Evolutionary conservation across 108 stramenopile genomes (phyloP), one percentile per base, ranked within the genome.

Genomic region (Fragilaria radians): DNA sequence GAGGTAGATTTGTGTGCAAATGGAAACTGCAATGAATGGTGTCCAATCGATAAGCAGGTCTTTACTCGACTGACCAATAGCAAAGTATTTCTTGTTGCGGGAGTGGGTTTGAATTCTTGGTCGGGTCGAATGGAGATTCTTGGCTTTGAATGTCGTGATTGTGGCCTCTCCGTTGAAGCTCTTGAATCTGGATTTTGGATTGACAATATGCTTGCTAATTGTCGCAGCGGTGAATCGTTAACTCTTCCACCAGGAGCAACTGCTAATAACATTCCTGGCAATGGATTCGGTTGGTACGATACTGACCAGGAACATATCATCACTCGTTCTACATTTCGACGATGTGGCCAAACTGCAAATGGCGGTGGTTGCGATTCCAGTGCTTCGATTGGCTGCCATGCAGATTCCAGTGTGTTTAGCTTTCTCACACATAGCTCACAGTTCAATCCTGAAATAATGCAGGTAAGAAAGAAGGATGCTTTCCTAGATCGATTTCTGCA

Each of bases 141-240:
- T 5, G 65, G 66, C 26, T 71, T 61, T n/a, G 74, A 76, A 57
- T 27, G 51, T 9, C 74, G 71, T 36, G 74, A 76, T 31, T 17
- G 45, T 2, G 64, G 62, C 4, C 28, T 74, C 25, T 61, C 67
- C 9, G 7, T 72, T 7, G 74, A 76, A 33, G 31, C 74, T 5
- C 66, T 71, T 5, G 48, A 71, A 32, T 23, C n/a, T n/a, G 70
- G 74, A n/a, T 76, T 76, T 64, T 69, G 74, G 68, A 61, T 76
- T 23, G 51, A 71, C 45, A 32, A 72, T 24, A 49, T 76, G 66
- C 42, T 66, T 28, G 70, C 61, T 31, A 48, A 52, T 19, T 76
- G 74, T 57, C 49, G 74, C n/a, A 70, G 70, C 14, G 68, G 68
- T 24, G 64, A 70, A 32, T 19, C 32, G 14, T 28, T 70, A 1